Evolutionary conservation across 2,329 filamentous ascomycete genomes (phyloP), one percentile per base, ranked within the genome.

Genomic region (Elsinoe fawcettii): DNA sequence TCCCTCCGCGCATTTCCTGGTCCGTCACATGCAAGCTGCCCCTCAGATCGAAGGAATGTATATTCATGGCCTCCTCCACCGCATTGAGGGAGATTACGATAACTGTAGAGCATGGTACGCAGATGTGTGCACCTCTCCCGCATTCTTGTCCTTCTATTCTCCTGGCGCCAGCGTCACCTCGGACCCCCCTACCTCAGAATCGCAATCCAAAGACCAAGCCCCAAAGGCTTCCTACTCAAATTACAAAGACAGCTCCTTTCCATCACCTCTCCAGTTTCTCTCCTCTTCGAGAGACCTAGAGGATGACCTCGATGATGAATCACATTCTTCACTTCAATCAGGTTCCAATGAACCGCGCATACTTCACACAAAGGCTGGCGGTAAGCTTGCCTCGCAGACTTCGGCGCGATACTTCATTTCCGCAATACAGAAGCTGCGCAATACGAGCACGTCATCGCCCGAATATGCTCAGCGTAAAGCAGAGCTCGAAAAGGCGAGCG

Each of bases 21-120:
- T 77, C 22, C 71, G 77, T 1, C 75, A 80, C 61, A 79, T 79
- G 76, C 73, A 78, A 64, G 70, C 72, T 7, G 64, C 70, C 12
- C 77, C 77, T 0, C 74, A 74, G 0, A 69, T 70, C 39, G 78
- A 80, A 60, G 74, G 73, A 14, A 80, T 80, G 77, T 73, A 75
- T 37, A 67, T 79, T 1, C 77, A 80, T 60, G 73, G 73, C 3
- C 74, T 80, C 12, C 63, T 81, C 59, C 77, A 80, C 58, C 68
- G 76, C 1, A 69, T 77, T 23, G 78, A 80, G 64, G 77, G 77
- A 3, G 77, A 80, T 57, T 72, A 76, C 55, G 66, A 73, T 22
- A 79, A 80, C 60, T 71, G 75, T 5, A 63, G 74, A 32, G 71
- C 73, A 0, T 80, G 77, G 78, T 74, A 77, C 55, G 61, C 66